phyloP scores from a whole-genome alignment of 805 yeast genomes.

The Lipomyces mesembrius region DNA sequence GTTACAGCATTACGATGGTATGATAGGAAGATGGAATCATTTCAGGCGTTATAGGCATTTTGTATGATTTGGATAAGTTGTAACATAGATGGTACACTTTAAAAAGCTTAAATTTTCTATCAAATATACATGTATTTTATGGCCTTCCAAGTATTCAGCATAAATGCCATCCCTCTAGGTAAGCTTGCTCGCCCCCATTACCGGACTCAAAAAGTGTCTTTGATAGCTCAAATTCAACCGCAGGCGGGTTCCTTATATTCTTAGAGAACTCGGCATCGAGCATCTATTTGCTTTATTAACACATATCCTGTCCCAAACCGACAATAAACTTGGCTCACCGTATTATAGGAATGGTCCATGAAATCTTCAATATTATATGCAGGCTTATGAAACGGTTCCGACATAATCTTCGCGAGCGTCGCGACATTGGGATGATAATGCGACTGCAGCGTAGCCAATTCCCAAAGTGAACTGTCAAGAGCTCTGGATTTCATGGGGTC shows the following conservation, averaged over 20 bases:
- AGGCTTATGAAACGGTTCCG: constrained; percentile 87
- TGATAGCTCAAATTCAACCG: constrained; percentile 70
- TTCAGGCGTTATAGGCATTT: constrained; percentile 11
- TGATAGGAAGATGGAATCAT: constrained; percentile 8
- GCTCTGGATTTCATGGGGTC: constrained; percentile 85
- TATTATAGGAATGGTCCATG: constrained; percentile 85
- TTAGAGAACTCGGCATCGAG: constrained; percentile 56
- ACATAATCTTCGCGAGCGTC: constrained; percentile 82
- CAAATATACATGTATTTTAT: neutral
- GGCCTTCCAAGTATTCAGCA: neutral
- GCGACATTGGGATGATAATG: constrained; percentile 97
- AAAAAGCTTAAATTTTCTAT: neutral
- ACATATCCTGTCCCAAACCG: constrained; percentile 60
- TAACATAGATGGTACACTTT: neutral
- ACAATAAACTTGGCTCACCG: constrained; percentile 51
- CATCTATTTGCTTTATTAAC: constrained; percentile 43
- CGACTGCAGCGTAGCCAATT: constrained; percentile 71
- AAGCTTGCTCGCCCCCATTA: constrained; percentile 46
- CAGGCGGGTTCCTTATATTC: constrained; percentile 52
- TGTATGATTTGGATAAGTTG: neutral
- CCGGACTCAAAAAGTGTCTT: constrained; percentile 41
- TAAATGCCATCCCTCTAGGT: constrained; percentile 27
- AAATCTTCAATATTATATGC: constrained; percentile 92
- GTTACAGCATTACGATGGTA: constrained; percentile 39
- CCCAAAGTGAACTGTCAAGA: constrained; percentile 89